Conservation (phyloP, 139 green algal genomes). For the Closterium sp. region DNA sequence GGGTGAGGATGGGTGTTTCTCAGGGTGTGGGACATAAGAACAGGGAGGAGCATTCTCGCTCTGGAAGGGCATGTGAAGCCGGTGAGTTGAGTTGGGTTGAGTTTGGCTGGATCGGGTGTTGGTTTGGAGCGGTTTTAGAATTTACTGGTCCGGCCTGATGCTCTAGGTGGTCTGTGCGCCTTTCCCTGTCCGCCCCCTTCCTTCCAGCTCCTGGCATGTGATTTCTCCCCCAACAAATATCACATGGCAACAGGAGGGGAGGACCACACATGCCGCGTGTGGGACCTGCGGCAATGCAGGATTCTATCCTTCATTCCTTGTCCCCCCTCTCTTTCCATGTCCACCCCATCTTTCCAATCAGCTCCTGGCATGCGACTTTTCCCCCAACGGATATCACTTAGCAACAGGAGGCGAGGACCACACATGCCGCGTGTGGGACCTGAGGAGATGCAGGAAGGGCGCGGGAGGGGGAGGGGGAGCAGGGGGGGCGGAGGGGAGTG, state of each 20-base stretch:
- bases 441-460: constrained; percentile 43
- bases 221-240: constrained; percentile 87
- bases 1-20: too few relatives aligned
- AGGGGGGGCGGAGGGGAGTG: not conserved
- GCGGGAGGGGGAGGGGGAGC: not conserved
- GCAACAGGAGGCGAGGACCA: constrained; percentile 79
- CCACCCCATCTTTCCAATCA: not conserved
- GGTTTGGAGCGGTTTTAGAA: too few relatives aligned
- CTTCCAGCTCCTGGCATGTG: constrained; percentile 69
- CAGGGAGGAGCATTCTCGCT: constrained; percentile 73
- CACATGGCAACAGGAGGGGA: constrained; percentile 68
- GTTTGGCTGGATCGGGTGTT: too few relatives aligned
- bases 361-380: constrained; percentile 83
- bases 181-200: not conserved
- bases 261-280: constrained; percentile 79
- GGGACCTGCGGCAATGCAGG: constrained; percentile 80
- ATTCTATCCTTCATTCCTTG: not conserved
- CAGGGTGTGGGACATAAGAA: constrained; percentile 45
- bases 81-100: constrained; percentile 3
- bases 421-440: constrained; percentile 82
- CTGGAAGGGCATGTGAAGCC: constrained; percentile 85
- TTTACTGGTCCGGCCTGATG: constrained; percentile 49
- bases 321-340: too few relatives aligned
- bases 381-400: constrained; percentile 76
- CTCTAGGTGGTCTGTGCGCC: constrained; percentile 62